These are phyloP conservation scores for Ceratobasidium sp. DNA, from an alignment of 1,284 basidiomycete genomes.

Conservation along the genomic window DNA sequence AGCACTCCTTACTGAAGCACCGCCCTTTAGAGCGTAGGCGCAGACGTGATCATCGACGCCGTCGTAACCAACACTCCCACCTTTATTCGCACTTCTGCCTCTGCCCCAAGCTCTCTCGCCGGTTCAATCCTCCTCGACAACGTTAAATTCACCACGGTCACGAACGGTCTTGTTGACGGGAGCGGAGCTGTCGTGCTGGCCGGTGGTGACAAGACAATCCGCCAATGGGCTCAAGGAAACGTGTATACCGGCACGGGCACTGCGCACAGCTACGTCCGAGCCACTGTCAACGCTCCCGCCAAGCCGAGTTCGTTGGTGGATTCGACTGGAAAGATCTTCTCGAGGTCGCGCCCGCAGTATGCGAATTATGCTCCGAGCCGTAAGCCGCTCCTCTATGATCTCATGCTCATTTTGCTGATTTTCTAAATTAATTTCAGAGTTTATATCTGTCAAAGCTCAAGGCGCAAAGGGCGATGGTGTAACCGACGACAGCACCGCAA, in stretches of 20 bases:
- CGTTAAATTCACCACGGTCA: slow-evolving; percentile 49
- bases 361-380: slow-evolving; percentile 65
- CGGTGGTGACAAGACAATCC: slow-evolving; percentile 62
- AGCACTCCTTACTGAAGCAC: too few species aligned
- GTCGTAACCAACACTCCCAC: slow-evolving; percentile 58
- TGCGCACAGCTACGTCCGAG: slow-evolving; percentile 62
- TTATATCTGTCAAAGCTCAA: slow-evolving; percentile 73
- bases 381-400: slow-evolving; percentile 47
- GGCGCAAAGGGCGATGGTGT: slow-evolving; percentile 79
- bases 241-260: slow-evolving; percentile 65
- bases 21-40: slow-evolving; percentile 59
- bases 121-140: slow-evolving; percentile 64
- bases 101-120: slow-evolving; percentile 57
- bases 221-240: slow-evolving; percentile 74
- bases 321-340: slow-evolving; percentile 68
- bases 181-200: slow-evolving; percentile 63
- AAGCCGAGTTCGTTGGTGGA: slow-evolving; percentile 70
- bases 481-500: slow-evolving; percentile 78
- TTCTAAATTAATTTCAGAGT: slow-evolving; percentile 40
- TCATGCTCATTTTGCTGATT: neutral
- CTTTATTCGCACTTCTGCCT: slow-evolving; percentile 62
- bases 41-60: slow-evolving; percentile 71
- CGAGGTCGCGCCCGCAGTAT: slow-evolving; percentile 76
- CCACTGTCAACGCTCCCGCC: slow-evolving; percentile 59
- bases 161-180: slow-evolving; percentile 59